Percentiles rank a stretch among this genome's conserved stretches.
These are phyloP conservation scores for Athelia psychrophila DNA, from an alignment of 1,284 basidiomycete species.

Conservation along the genomic window DNA sequence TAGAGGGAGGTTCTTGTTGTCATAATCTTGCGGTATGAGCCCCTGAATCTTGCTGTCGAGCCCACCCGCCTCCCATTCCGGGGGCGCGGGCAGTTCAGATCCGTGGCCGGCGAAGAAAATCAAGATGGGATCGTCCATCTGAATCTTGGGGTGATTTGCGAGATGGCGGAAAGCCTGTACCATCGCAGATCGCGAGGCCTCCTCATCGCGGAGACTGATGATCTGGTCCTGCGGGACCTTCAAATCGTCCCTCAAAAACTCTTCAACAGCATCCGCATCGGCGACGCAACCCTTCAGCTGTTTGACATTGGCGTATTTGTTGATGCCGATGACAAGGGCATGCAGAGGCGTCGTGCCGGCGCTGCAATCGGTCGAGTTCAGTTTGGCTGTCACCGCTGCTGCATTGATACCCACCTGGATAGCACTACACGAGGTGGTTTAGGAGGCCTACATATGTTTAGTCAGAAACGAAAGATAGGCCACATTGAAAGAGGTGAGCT, in stretches of 20 bases:
- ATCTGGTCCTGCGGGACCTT: slow-evolving; percentile 3
- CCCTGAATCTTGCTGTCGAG: slow-evolving; percentile 3
- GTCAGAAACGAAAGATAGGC: too few species aligned
- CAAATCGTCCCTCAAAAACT: background rate
- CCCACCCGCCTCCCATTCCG: background rate
- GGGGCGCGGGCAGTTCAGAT: background rate
- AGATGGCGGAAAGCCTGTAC: background rate
- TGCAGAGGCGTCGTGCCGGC: slow-evolving; percentile 1
- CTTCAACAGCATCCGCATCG: slow-evolving; percentile 3
- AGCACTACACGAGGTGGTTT: too few species aligned
- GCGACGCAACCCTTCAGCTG: slow-evolving; percentile 1
- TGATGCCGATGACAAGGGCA: slow-evolving; percentile 8
- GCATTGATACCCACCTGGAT: too few species aligned
- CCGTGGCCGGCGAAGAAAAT: slow-evolving; percentile 10
- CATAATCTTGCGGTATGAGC: background rate
- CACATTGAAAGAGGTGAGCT: too few species aligned
- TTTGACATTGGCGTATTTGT: slow-evolving; percentile 2
- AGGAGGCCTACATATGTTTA: too few species aligned
- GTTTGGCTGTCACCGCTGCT: too few species aligned
- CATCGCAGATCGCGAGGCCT: slow-evolving; percentile 5
- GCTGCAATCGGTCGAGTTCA: too few species aligned
- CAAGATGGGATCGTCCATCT: slow-evolving; percentile 4
- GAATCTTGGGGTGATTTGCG: background rate
- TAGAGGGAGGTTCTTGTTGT: background rate
- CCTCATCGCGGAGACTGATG: slow-evolving; percentile 1